Conservation (phyloP, 2,329 filamentous ascomycete genomes). For the Sphaerulina vaccinii region DNA sequence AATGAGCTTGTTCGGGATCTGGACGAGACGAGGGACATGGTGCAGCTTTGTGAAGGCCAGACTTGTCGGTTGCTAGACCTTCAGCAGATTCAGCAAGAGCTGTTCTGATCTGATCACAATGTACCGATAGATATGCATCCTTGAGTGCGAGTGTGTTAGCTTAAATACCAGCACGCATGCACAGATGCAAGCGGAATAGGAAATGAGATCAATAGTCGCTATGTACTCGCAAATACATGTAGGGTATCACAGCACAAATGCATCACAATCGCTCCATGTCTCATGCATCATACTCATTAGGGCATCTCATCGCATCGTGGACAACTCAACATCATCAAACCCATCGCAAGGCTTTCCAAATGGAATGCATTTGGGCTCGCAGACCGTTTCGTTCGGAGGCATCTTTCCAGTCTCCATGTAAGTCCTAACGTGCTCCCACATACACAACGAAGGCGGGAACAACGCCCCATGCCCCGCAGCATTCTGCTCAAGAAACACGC, state of each 20-base stretch:
- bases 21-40: slow-evolving; percentile 42
- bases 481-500: slow-evolving; percentile 36
- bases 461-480: slow-evolving; percentile 35
- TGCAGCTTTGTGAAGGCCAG: slow-evolving; percentile 50
- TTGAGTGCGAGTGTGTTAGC: background rate
- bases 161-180: slow-evolving; percentile 11
- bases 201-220: slow-evolving; percentile 1
- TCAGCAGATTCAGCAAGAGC: slow-evolving; percentile 28
- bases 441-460: slow-evolving; percentile 31
- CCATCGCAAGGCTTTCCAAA: slow-evolving; percentile 16
- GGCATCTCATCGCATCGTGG: background rate
- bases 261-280: too few species aligned
- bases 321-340: slow-evolving; percentile 1
- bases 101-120: slow-evolving; percentile 28
- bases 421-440: slow-evolving; percentile 29
- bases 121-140: background rate
- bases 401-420: slow-evolving; percentile 38
- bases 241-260: too few species aligned
- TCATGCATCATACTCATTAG: background rate
- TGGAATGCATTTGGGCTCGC: slow-evolving; percentile 23
- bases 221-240: too few species aligned
- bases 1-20: slow-evolving; percentile 50
- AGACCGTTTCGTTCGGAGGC: slow-evolving; percentile 32
- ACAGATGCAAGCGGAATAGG: slow-evolving; percentile 7
- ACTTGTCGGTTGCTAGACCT: slow-evolving; percentile 34